A percentile compares a stretch with the other conserved stretches of the same genome.
Conservation (phyloP, 1,284 basidiomycete species). For the Waitea zeae region DNA sequence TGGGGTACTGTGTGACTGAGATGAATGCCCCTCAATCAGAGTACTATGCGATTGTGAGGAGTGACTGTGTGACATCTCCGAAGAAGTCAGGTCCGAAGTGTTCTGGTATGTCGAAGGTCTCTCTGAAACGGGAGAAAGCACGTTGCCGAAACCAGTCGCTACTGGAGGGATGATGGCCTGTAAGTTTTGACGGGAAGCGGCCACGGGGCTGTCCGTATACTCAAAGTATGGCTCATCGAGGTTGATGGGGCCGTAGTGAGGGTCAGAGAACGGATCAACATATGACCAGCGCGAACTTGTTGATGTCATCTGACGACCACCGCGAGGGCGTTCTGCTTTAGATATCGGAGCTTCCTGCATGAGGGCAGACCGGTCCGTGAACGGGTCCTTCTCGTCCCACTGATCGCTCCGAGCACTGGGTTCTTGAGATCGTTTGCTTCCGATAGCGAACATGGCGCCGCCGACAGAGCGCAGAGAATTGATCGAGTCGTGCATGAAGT, state of each 20-base stretch:
- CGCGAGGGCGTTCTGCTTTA: slow-evolving; percentile 6
- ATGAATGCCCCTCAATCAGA: slow-evolving; percentile 11
- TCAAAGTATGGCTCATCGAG: slow-evolving; percentile 8
- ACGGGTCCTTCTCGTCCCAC: slow-evolving; percentile 32
- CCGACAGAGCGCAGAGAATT: slow-evolving; percentile 36
- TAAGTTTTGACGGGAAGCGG: neutral
- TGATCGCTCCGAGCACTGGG: slow-evolving; percentile 15
- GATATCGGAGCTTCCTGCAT: slow-evolving; percentile 6
- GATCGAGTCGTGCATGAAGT: slow-evolving; percentile 14
- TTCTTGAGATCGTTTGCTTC: slow-evolving; percentile 11
- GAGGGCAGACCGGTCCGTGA: slow-evolving; percentile 24
- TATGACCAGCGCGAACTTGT: slow-evolving; percentile 22
- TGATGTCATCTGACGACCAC: slow-evolving; percentile 21
- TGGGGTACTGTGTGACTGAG: slow-evolving; percentile 12
- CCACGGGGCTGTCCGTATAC: slow-evolving; percentile 8
- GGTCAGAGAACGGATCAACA: slow-evolving; percentile 38
- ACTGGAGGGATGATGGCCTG: neutral
- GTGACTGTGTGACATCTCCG: slow-evolving; percentile 6
- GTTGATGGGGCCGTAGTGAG: slow-evolving; percentile 10
- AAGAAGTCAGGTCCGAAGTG: slow-evolving; percentile 4
- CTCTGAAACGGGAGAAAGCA: slow-evolving; percentile 14
- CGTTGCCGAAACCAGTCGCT: neutral
- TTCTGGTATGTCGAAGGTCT: slow-evolving; percentile 8
- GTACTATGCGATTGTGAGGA: slow-evolving; percentile 15
- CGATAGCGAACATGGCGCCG: slow-evolving; percentile 14